Evolutionary conservation across 1,284 basidiomycete genomes (phyloP).

Genomic region (Xerocomus nothofagi): DNA sequence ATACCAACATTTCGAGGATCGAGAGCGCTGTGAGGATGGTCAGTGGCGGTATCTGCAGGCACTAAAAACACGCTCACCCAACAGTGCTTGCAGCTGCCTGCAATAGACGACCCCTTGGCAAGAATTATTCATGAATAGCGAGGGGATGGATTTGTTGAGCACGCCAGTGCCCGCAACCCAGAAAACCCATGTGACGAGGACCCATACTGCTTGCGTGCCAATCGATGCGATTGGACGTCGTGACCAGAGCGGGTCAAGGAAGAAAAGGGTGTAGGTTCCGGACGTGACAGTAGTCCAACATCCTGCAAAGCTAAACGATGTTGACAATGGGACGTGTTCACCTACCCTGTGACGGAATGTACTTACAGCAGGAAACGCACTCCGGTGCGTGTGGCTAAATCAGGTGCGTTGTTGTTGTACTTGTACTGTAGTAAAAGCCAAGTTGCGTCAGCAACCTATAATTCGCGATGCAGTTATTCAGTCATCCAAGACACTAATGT

Average conservation of each 20-base stretch:
- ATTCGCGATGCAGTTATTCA: conserved; percentile 5
- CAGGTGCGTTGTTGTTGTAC: conserved; percentile 50
- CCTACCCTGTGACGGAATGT: background rate
- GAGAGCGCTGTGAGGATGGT: conserved; percentile 38
- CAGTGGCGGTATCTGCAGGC: conserved; percentile 1
- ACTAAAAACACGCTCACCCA: conserved; percentile 38
- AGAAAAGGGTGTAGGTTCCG: conserved; percentile 50
- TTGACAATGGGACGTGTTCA: conserved; percentile 8
- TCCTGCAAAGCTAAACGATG: conserved; percentile 47
- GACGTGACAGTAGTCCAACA: conserved; percentile 57
- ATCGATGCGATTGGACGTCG: conserved; percentile 51
- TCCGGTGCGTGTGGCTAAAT: conserved; percentile 39
- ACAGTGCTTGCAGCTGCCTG: conserved; percentile 50
- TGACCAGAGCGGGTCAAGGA: conserved; percentile 56
- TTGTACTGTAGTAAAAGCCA: conserved; percentile 58
- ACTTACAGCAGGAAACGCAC: conserved; percentile 49
- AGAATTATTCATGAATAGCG: conserved; percentile 34
- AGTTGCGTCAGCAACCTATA: conserved; percentile 50
- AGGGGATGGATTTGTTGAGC: conserved; percentile 47
- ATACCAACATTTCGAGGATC: conserved; percentile 46
- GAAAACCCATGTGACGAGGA: conserved; percentile 52
- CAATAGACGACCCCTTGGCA: conserved; percentile 53
- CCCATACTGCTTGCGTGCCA: conserved; percentile 56
- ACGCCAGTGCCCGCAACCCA: conserved; percentile 55
- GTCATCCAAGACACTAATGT: background rate